A percentile compares a stretch with the other conserved stretches of the same genome.
Conservation (phyloP, 495 filamentous ascomycete species). For the Aspergillus affinis region DNA sequence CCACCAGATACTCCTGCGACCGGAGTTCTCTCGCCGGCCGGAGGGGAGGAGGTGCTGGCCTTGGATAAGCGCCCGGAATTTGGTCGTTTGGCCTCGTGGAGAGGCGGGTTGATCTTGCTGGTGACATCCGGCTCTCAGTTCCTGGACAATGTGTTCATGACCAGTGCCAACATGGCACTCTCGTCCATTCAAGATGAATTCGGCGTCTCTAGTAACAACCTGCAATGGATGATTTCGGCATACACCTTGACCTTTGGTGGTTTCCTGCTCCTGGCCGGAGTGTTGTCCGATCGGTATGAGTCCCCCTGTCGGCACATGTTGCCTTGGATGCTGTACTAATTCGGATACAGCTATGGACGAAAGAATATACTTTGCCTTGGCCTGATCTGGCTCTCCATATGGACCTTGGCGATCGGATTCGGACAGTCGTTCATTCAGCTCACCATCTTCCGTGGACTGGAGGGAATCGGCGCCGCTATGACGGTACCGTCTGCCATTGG, state of each 20-base stretch:
- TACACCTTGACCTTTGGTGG: constrained; percentile 40
- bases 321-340: not conserved
- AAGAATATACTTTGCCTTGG: constrained; percentile 37
- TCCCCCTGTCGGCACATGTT: not conserved
- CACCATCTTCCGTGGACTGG: constrained; percentile 36
- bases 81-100: constrained; percentile 33
- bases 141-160: constrained; percentile 43
- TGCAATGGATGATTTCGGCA: constrained; percentile 44
- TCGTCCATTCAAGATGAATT: constrained; percentile 40
- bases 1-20: constrained; percentile 12
- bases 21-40: constrained; percentile 19
- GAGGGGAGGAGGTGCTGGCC: constrained; percentile 19
- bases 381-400: constrained; percentile 34
- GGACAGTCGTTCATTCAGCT: constrained; percentile 37
- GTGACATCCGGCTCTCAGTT: constrained; percentile 41
- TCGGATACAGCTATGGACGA: constrained; percentile 30
- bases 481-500: constrained; percentile 40
- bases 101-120: constrained; percentile 33
- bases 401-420: constrained; percentile 39
- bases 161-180: constrained; percentile 37
- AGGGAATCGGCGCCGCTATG: constrained; percentile 38
- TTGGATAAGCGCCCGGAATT: constrained; percentile 31
- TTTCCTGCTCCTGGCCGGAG: constrained; percentile 34
- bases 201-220: constrained; percentile 29
- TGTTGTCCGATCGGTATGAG: constrained; percentile 36